Evolutionary conservation across 371 early-diverging fungal genomes (phyloP), one percentile per base, ranked within the genome.

Genomic region (Chytridium lagenaria): DNA sequence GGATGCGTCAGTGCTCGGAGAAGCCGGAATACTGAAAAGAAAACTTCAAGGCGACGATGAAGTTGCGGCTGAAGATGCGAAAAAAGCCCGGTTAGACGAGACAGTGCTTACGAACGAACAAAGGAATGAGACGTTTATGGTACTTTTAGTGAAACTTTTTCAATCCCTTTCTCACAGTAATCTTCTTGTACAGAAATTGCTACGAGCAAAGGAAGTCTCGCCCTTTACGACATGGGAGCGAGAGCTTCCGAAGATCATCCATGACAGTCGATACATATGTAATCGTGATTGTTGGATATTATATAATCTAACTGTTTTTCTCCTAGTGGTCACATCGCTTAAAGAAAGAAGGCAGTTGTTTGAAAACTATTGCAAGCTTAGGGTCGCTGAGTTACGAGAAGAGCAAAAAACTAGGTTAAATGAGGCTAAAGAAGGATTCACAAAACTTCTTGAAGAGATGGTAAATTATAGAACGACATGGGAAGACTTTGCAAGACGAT

Each of bases 171-270:
- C 49, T n/a, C n/a, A n/a, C n/a, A n/a, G n/a, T n/a, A n/a, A n/a
- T n/a, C n/a, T 38, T n/a, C 36, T 23, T 5, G 78, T 74, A 50
- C 23, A 88, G 84, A 82, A 87, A 64, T 81, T 94, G 82, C 77
- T 94, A 55, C 72, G 86, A 30, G 93, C 93, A 63, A 84, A 83
- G 28, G 84, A 90, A 26, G 88, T 91, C 34, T 86, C 87, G 2
- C 94, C 92, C 22, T 94, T 90, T 72, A 85, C 90, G 26, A 89
- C 90, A 0, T 92, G 91, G 89, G 89, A 90, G 37, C 85, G 77
- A 74, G 92, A 92, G 59, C 77, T 88, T 3, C 86, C 88, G 1
- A 84, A 87, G 70, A 71, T 92, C 36, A 83, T 85, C 66, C 63
- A 79, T 34, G 92, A 92, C 75, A 64, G 71, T 22, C 78, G 92